A percentile compares a stretch with the other conserved stretches of the same genome.
phyloP scores from a whole-genome alignment of 257 asterid species.

The Petunia axillaris region DNA sequence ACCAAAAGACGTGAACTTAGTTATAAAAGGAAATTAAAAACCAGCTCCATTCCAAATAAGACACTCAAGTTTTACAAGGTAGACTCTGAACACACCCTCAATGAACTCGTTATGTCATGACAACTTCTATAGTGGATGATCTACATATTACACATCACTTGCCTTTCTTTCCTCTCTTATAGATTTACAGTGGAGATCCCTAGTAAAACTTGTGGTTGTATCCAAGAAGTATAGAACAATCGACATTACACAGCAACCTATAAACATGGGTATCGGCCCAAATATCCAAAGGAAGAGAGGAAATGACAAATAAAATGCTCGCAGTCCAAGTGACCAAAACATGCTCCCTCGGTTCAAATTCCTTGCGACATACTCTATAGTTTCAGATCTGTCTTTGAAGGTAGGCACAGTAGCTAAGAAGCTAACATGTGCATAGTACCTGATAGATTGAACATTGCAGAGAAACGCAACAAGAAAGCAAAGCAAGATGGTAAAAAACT shows the following conservation, averaged over 20 bases:
- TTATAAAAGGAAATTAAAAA: not conserved
- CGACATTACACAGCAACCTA: conserved; percentile 60
- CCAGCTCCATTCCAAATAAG: not conserved
- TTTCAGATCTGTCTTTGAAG: conserved; percentile 47
- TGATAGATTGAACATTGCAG: conserved; percentile 71
- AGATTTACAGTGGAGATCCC: conserved; percentile 54
- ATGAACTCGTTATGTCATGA: not conserved
- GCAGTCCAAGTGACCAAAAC: conserved; percentile 81
- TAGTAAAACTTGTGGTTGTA: conserved; percentile 61
- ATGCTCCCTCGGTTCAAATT: conserved; percentile 69
- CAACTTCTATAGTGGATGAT: conserved; percentile 25
- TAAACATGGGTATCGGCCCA: conserved; percentile 78
- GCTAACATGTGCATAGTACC: conserved; percentile 85
- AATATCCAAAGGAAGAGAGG: conserved; percentile 83
- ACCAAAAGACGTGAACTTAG: not conserved
- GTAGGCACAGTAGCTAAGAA: conserved; percentile 71
- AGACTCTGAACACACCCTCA: not conserved
- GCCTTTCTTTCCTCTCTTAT: conserved; percentile 33
- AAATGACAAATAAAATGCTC: conserved; percentile 81
- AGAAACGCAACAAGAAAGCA: conserved; percentile 83
- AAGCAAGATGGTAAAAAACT: conserved; percentile 65
- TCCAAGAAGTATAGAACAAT: conserved; percentile 70
- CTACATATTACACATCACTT: conserved; percentile 48
- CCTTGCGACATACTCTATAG: conserved; percentile 64
- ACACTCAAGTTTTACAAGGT: not conserved